Evolutionary conservation across 192 early-diverging fungal species (phyloP).

Genomic region (Podila epigama): DNA sequence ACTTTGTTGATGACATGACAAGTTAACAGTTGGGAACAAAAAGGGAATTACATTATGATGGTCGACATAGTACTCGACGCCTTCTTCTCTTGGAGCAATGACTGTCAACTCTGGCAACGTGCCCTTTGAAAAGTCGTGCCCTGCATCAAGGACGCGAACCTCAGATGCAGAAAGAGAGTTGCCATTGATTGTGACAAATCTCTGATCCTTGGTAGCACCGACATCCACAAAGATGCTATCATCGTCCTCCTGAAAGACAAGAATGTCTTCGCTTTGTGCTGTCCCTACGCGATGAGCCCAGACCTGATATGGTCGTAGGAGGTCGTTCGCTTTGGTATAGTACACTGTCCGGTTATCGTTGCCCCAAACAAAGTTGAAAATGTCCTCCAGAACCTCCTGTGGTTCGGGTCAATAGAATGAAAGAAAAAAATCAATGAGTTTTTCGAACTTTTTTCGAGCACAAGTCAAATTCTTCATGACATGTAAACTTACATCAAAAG

Average conservation of each 20-base stretch:
- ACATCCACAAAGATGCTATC: slow-evolving; percentile 80
- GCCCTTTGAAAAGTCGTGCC: slow-evolving; percentile 49
- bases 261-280: slow-evolving; percentile 54
- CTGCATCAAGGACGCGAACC: slow-evolving; percentile 61
- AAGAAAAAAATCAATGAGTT: background rate
- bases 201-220: slow-evolving; percentile 74
- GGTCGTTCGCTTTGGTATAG: slow-evolving; percentile 74
- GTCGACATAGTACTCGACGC: slow-evolving; percentile 80
- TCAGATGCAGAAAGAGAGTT: slow-evolving; percentile 78
- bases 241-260: slow-evolving; percentile 69
- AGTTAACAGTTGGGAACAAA: slow-evolving; percentile 10
- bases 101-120: slow-evolving; percentile 47
- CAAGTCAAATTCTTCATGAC: background rate
- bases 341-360: slow-evolving; percentile 62
- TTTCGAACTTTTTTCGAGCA: background rate
- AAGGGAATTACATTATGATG: slow-evolving; percentile 67
- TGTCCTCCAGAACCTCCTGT: slow-evolving; percentile 53
- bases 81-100: slow-evolving; percentile 61
- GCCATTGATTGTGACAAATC: slow-evolving; percentile 72
- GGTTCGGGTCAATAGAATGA: slow-evolving; percentile 8
- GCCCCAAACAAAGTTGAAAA: slow-evolving; percentile 80
- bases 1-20: background rate
- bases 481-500: slow-evolving; percentile 44
- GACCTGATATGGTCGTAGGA: slow-evolving; percentile 70
- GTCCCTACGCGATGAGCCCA: slow-evolving; percentile 63